Evolutionary conservation across 73 alveolate genomes (phyloP), one percentile per base, ranked within the genome.

Genomic region (Tetrahymena thermophila): DNA sequence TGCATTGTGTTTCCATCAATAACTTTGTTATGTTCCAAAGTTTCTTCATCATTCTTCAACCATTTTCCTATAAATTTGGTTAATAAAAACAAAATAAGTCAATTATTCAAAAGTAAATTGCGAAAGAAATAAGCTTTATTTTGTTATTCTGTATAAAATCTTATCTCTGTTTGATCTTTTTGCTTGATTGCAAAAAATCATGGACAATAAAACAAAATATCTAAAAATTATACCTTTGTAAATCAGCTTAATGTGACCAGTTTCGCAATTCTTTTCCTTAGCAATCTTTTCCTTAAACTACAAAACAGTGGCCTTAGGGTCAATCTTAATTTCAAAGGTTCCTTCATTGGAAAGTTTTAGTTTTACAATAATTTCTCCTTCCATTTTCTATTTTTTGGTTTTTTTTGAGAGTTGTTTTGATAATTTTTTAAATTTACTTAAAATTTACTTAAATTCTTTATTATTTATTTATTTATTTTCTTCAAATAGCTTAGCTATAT

Each of bases 231-330:
- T 71, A 71, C 89, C 89, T 42, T 71, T 71, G 89, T 71, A 71
- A 71, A 71, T 71, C 13, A 71, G 89, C 89, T 71, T 71, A 71
- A 71, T 71, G 37, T 71, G 89, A 25, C 89, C 89, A 71, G 89
- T 71, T n/a, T 71, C 89, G 37, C 89, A 71, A 71, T 71, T 71
- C 89, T 71, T 71, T 71, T 71, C 89, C 89, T 71, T 71, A 19
- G 89, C 89, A 71, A 71, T 71, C 89, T 71, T 71, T 71, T 71
- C 89, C 89, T 71, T 71, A 71, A 71, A 71, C 89, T 71, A 71
- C 89, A 71, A 71, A 71, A 71, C 37, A 71, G 89, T 71, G 3
- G 89, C 89, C 89, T 71, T 71, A 34, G 89, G 89, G 37, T 71
- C 89, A 71, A 71, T 71, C 89, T 71, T 71, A 71, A 71, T 31